These are phyloP conservation scores for Rubus idaeus DNA, from an alignment of 306 rosid genomes.

Conservation along the genomic window DNA sequence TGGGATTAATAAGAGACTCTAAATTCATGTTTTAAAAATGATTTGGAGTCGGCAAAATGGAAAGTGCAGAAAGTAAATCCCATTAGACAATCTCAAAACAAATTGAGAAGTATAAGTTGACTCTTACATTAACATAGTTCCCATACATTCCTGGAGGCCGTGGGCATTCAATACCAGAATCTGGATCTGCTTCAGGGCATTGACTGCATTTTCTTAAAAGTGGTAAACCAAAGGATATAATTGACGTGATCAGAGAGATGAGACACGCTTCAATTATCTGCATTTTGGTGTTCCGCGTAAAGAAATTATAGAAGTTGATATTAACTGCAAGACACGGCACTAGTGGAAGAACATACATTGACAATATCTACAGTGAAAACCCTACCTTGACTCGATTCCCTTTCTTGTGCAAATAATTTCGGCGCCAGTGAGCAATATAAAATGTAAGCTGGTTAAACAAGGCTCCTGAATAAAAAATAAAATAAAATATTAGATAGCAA, in stretches of 20 bases:
- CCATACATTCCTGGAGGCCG: constrained; percentile 93
- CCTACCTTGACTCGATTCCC: constrained; percentile 85
- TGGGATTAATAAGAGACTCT: not conserved
- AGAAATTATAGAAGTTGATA: constrained; percentile 6
- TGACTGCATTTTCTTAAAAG: constrained; percentile 87
- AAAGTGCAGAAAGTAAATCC: constrained; percentile 4
- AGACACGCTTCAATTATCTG: constrained; percentile 96
- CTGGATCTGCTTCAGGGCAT: constrained; percentile 74
- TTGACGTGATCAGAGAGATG: constrained; percentile 75
- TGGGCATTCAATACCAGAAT: constrained; percentile 84
- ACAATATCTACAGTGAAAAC: not conserved
- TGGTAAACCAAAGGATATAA: constrained; percentile 88
- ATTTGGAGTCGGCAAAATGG: not conserved
- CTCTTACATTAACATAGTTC: constrained; percentile 95
- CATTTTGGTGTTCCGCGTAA: not conserved
- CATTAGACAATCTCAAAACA: not conserved
- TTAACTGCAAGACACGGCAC: constrained; percentile 6
- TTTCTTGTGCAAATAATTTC: constrained; percentile 83
- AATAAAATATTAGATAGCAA: not conserved
- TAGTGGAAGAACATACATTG: constrained; percentile 18
- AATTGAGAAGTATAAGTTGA: constrained; percentile 5
- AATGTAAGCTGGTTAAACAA: constrained; percentile 91
- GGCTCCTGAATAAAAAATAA: constrained; percentile 60
- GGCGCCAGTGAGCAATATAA: constrained; percentile 79
- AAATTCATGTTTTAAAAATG: not conserved